Base-by-base conservation (phyloP, 116 monocot genomes). In the Papilionanthe hybrid region DNA sequence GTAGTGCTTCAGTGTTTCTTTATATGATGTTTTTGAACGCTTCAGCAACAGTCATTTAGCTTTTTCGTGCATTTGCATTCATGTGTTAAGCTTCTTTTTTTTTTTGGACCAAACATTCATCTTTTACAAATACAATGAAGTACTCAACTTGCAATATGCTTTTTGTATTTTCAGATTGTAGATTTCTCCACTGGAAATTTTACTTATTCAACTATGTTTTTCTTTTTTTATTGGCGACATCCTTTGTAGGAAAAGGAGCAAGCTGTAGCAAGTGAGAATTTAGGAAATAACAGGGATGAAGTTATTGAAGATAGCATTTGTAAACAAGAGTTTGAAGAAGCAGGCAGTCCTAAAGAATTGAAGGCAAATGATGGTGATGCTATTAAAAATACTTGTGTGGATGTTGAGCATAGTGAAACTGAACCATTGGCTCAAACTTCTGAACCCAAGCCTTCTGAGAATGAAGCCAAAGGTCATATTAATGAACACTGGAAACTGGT, bases 401-500 rank as follows among this genome's bases (percentile, higher is more conserved):
- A 42, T 78, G 77, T 42, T 83, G 66, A 83, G 48, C 5, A 30
- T 27, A 32, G 2, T 78, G 84, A 69, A 84, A 44, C 49, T 72
- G 81, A 79, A 50, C 45, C 37, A 4, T 45, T 28, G 15, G 67
- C 76, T 9, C 77, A 88, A 69, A 56, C 44, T 43, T 82, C 32
- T 83, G 50, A 20, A 76, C 44, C 75, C 58, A 80, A 84, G 32
- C 42, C 78, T 83, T 85, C 88, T 69, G 90, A 55, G 27, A 77
- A 71, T 68, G 86, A 90, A 82, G 77, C 53, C n/a, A 50, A 75
- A 68, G 87, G 79, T 77, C 91, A 94, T 82, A 43, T 79, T 23
- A 60, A 79, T 88, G 89, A 81, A 79, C 85, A 78, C 22, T 98
- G 98, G 98, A 94, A 98, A 81, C 28, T 89, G 71, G 88, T 93